Evolutionary conservation across 2,329 filamentous ascomycete genomes (phyloP).

Genomic region (Colletotrichum melonis): DNA sequence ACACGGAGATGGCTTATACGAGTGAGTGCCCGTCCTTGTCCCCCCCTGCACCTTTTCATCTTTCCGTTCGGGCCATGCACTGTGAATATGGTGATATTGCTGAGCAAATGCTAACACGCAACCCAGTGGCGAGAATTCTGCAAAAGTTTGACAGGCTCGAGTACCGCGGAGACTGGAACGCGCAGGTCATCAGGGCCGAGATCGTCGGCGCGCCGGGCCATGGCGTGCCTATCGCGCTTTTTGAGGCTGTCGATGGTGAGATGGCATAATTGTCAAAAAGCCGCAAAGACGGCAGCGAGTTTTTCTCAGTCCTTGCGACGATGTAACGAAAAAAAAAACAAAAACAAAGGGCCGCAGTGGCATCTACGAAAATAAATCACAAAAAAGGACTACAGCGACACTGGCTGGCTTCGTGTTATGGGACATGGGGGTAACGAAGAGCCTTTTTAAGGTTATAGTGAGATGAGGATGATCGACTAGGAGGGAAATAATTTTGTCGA

Average conservation of each 20-base stretch:
- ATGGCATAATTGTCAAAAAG: conserved; percentile 15
- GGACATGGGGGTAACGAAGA: not conserved
- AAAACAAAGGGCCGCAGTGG: not conserved
- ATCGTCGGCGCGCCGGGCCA: conserved; percentile 56
- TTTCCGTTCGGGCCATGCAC: not conserved
- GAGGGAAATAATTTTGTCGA: not conserved
- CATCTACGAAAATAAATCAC: not conserved
- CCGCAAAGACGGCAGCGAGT: not conserved
- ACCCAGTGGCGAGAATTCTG: conserved; percentile 60
- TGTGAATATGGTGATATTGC: not conserved
- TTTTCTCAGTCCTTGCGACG: not conserved
- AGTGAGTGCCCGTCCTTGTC: conserved; percentile 42
- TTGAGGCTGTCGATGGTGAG: conserved; percentile 40
- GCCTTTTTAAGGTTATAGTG: not conserved
- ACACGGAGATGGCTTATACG: conserved; percentile 66
- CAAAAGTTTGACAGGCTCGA: conserved; percentile 70
- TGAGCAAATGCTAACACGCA: not conserved
- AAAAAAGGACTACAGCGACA: not conserved
- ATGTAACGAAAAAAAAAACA: not conserved
- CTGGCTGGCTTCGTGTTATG: not conserved
- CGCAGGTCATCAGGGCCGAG: conserved; percentile 57
- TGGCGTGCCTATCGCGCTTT: conserved; percentile 54
- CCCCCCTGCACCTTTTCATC: not conserved
- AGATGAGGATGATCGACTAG: not conserved
- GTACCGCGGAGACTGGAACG: conserved; percentile 57